Conservation (phyloP, 371 early-diverging fungal genomes). For the Batrachochytrium dendrobatidis region DNA sequence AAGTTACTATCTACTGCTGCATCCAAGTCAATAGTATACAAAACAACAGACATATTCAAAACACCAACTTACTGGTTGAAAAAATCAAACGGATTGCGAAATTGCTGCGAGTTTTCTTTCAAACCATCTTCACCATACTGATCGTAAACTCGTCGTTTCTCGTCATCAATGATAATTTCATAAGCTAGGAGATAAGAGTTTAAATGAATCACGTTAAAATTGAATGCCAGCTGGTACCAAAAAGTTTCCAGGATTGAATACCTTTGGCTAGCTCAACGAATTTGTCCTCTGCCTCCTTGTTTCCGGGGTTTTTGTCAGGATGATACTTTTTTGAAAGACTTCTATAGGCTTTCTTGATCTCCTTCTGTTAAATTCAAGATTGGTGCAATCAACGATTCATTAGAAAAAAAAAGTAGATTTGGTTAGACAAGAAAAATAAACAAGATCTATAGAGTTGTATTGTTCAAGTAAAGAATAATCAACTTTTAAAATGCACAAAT, state of each 20-base stretch:
- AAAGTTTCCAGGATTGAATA: slow-evolving; percentile 15
- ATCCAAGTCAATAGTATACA: too few species aligned
- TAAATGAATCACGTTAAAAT: background rate
- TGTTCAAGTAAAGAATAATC: background rate
- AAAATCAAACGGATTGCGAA: slow-evolving; percentile 91
- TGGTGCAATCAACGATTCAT: background rate
- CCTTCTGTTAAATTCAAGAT: slow-evolving; percentile 19
- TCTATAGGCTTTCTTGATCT: slow-evolving; percentile 54
- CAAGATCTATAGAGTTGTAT: background rate
- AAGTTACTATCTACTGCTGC: too few species aligned
- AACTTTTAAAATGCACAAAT: background rate
- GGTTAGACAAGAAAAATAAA: background rate
- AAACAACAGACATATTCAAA: too few species aligned
- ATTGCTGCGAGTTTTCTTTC: slow-evolving; percentile 57
- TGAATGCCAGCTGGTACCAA: background rate
- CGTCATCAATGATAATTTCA: slow-evolving; percentile 82
- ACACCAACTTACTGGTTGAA: slow-evolving; percentile 71
- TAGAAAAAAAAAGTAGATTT: background rate
- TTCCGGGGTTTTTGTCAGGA: slow-evolving; percentile 88
- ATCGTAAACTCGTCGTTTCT: slow-evolving; percentile 87
- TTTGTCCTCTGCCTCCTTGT: slow-evolving; percentile 73
- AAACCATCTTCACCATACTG: slow-evolving; percentile 90
- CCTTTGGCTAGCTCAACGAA: slow-evolving; percentile 89
- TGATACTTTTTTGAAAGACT: slow-evolving; percentile 70
- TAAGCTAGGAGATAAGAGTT: slow-evolving; percentile 56